Evolutionary conservation across 2,329 filamentous ascomycete species (phyloP).

Genomic region (Colletotrichum lupini): DNA sequence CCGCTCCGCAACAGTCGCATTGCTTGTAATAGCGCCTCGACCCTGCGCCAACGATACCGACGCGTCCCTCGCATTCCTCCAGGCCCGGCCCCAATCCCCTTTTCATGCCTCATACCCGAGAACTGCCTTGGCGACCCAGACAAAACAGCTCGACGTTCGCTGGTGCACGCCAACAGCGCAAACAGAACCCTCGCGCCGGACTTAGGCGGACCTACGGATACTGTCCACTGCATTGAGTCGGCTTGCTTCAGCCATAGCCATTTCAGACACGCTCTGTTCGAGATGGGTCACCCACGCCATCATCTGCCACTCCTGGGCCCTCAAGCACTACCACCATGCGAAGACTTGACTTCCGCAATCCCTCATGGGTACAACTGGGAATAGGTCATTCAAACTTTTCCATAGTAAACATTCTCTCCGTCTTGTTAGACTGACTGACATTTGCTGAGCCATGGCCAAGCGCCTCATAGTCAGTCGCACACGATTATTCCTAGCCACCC

Average conservation of each 20-base stretch:
- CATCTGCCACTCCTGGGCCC: not conserved
- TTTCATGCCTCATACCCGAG: not conserved
- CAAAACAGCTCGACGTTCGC: not conserved
- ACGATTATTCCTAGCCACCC: not conserved
- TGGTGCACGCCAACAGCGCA: not conserved
- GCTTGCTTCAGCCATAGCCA: not conserved
- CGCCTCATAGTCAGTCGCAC: not conserved
- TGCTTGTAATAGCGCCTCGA: not conserved
- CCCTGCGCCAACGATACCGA: not conserved
- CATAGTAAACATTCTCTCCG: not conserved
- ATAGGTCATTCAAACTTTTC: not conserved
- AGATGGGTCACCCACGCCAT: not conserved
- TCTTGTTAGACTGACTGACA: not conserved
- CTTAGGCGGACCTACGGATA: not conserved
- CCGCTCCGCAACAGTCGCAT: not conserved
- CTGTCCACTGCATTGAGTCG: not conserved
- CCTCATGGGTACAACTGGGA: not conserved
- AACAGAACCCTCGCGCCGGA: no score
- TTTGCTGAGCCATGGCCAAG: not conserved
- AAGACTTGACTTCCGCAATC: not conserved
- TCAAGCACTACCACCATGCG: not conserved
- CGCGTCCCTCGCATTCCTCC: constrained; percentile 6
- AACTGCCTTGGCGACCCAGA: not conserved
- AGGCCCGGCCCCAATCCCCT: not conserved
- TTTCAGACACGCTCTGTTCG: constrained; percentile 9